Base-by-base conservation (phyloP, 192 early-diverging fungal genomes). In the Podila epigama region DNA sequence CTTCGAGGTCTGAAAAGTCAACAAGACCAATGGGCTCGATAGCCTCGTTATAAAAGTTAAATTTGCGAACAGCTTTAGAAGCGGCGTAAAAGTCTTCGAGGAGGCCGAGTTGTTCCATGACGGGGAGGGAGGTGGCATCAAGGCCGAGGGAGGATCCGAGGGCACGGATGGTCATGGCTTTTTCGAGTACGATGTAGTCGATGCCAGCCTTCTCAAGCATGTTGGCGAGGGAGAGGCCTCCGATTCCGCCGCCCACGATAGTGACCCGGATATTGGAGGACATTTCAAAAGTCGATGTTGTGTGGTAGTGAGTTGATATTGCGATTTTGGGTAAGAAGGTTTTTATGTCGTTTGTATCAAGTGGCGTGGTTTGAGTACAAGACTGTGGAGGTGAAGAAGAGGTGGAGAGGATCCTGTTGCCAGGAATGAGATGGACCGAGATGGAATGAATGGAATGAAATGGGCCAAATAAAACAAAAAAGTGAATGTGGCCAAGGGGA, bases 251-350 rank as follows among this genome's bases (percentile, higher is more conserved):
- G 5, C 51, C 25, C 50, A 31, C 36, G 34, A 67, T 39, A 33
- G 63, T 55, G 63, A 75, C 80, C 58, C 69, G 20, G 60, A 75
- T 44, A 67, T 70, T 9, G 66, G 63, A 34, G 36, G 51, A n/a
- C 66, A 51, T 44, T 68, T 63, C 55, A 63, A 35, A 54, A 57
- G 54, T 22, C 36, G 54, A 50, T 20, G 15, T 40, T 68, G 59
- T 18, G 64, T 22, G 28, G 25, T 18, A 50, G 40, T 32, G 27
- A 31, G n/a, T 29, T 68, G 16, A 16, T 34, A 34, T 57, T 29
- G 31, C 34, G 33, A 32, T 16, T n/a, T 27, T 32, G 29, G 63
- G 50, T 22, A 62, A 58, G 12, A 66, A 28, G 33, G 35, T 33
- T 16, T n/a, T 37, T 52, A 4, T 62, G 37, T 39, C n/a, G n/a